Conservation (phyloP, 352 stramenopile species). For the Pythium phragmitis region DNA sequence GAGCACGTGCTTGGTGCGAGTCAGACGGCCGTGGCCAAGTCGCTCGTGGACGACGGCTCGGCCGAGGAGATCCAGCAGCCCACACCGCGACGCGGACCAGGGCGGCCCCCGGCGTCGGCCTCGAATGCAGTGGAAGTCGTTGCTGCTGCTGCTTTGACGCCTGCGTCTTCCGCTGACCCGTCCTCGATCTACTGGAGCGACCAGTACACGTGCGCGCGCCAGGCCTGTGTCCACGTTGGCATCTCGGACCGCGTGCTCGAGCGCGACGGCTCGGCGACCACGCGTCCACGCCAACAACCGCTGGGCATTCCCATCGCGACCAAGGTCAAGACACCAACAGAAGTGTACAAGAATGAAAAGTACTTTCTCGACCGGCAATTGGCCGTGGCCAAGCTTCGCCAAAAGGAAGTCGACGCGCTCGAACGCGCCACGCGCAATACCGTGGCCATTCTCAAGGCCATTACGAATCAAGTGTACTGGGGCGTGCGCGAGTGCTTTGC, state of each 20-base stretch:
- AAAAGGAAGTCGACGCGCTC: conserved; percentile 53
- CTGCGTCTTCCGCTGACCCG: not conserved
- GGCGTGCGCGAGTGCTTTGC: conserved; percentile 53
- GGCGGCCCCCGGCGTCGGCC: not conserved
- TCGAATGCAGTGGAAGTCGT: not conserved
- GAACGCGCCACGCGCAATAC: conserved; percentile 69
- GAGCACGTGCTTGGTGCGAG: conserved; percentile 52
- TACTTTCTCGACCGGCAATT: conserved; percentile 57
- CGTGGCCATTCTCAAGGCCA: conserved; percentile 46
- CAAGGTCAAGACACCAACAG: conserved; percentile 51
- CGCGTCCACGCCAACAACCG: conserved; percentile 18
- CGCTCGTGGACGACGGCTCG: conserved; percentile 42
- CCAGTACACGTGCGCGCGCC: conserved; percentile 49
- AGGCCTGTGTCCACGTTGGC: conserved; percentile 67
- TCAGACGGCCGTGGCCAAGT: conserved; percentile 33
- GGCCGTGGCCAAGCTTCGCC: conserved; percentile 41
- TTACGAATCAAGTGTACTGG: conserved; percentile 47
- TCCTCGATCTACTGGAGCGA: conserved; percentile 31
- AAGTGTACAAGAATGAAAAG: conserved; percentile 66
- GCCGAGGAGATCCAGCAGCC: conserved; percentile 26
- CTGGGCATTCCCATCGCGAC: conserved; percentile 29
- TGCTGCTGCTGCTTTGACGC: not conserved
- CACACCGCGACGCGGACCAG: not conserved
- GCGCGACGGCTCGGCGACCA: conserved; percentile 28
- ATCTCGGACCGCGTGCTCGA: conserved; percentile 71